Base-by-base conservation (phyloP, 176 grass and related monocot species). In the Carex myosuroides region DNA sequence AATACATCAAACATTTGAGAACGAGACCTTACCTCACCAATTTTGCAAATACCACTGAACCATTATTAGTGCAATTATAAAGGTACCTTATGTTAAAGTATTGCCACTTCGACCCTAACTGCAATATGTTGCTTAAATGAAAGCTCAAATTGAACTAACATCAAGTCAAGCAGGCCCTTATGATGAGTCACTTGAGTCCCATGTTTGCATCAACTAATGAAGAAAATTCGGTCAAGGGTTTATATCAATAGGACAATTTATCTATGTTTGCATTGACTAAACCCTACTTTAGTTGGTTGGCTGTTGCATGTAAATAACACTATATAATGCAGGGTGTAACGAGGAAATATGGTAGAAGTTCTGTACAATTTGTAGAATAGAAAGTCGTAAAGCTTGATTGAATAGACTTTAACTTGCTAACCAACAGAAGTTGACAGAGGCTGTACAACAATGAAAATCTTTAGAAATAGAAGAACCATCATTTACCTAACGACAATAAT, bases 401-500 rank as follows among this genome's bases (percentile, higher is more conserved):
- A 57, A 57, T 78, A 78, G 52, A 78, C 24, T 10, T 13, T 57
- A 83, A 79, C 86, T 53, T 32, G 87, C 42, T 61, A 59, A 17
- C 57, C 24, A 39, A 41, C 41, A 75, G 12, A 87, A 44, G 8
- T 70, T 55, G 80, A 53, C 73, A 55, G 60, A 70, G 8, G 77
- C 83, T 66, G 83, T 41, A 62, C 46, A 91, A 72, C 20, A 17
- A 53, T 77, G 42, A 62, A 55, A 39, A 85, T 90, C 69, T 61
- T 55, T 13, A 80, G 32, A 86, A 90, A 75, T 35, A 73, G 8
- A 64, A 39, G 50, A 72, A 56, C 39, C 79, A 69, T 68, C 48
- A 65, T 83, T 83, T 95, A 95, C 96, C 93, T 99, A 63, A 99
- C 78, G 85, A 99, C 88, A 85, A 99, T 93, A 86, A 99, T 95